A percentile compares a stretch with the other conserved stretches of the same genome.
phyloP scores from a whole-genome alignment of 1,284 basidiomycete genomes.

The Tilletia caries region DNA sequence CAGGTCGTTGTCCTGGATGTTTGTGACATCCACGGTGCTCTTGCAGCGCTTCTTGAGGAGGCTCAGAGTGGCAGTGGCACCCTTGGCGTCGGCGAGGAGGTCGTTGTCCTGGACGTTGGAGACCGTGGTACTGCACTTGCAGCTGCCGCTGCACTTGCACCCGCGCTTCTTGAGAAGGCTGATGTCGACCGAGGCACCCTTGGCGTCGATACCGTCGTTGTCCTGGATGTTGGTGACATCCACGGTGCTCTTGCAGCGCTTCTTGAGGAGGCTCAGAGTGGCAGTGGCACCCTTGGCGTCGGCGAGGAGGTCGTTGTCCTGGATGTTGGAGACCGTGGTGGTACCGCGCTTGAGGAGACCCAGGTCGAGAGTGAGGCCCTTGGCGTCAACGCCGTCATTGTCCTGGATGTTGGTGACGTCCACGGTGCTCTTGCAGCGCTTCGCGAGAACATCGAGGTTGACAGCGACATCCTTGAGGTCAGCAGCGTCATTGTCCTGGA shows the following conservation, averaged over 20 bases:
- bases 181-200: background rate
- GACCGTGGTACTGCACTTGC: background rate
- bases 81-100: background rate
- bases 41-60: background rate
- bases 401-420: background rate
- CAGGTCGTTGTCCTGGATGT: background rate
- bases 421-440: background rate
- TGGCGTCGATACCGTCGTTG: background rate
- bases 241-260: background rate
- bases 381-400: background rate
- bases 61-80: background rate
- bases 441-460: background rate
- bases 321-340: background rate
- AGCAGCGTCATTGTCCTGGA: background rate
- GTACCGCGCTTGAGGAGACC: background rate
- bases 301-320: slow-evolving; percentile 9
- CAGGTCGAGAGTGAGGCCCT: background rate
- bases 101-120: slow-evolving; percentile 3
- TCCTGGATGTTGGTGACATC: background rate
- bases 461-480: background rate
- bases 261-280: background rate
- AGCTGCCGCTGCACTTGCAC: no score
- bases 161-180: slow-evolving; percentile 2
- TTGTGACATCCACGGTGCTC: background rate
- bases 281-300: slow-evolving; percentile 2